phyloP scores from a whole-genome alignment of 768 basidiomycete species.

The Suillus occidentalis region DNA sequence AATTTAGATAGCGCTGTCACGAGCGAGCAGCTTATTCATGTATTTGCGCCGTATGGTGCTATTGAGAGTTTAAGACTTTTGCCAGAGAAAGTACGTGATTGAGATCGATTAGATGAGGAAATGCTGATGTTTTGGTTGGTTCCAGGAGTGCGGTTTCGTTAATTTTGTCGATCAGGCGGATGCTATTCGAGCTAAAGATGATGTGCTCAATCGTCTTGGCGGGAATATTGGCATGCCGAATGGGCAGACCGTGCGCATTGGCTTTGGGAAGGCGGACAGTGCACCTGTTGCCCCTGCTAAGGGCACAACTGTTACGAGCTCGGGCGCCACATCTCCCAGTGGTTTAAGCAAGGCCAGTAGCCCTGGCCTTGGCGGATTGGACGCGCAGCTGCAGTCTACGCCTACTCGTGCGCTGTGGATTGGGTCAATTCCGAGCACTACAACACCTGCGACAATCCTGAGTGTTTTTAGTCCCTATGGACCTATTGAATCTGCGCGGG shows the following conservation, averaged over 20 bases:
- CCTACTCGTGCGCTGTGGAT: slow-evolving; percentile 98
- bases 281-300: slow-evolving; percentile 90
- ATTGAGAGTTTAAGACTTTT: slow-evolving; percentile 94
- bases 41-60: slow-evolving; percentile 95
- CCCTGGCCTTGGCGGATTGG: slow-evolving; percentile 63
- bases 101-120: slow-evolving; percentile 2
- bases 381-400: slow-evolving; percentile 83
- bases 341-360: slow-evolving; percentile 49
- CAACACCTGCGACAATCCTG: slow-evolving; percentile 90
- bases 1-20: slow-evolving; percentile 95
- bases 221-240: slow-evolving; percentile 94
- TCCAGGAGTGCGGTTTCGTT: slow-evolving; percentile 96
- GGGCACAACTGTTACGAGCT: slow-evolving; percentile 60
- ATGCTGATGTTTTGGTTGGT: slow-evolving; percentile 18
- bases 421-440: slow-evolving; percentile 93
- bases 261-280: slow-evolving; percentile 97
- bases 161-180: slow-evolving; percentile 96
- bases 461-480: slow-evolving; percentile 98
- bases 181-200: slow-evolving; percentile 97
- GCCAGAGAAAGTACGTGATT: slow-evolving; percentile 82
- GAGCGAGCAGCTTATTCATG: slow-evolving; percentile 90
- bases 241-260: slow-evolving; percentile 94
- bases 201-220: slow-evolving; percentile 92
- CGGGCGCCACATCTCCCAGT: slow-evolving; percentile 66
- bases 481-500: slow-evolving; percentile 94